phyloP scores from a whole-genome alignment of 2,329 filamentous ascomycete genomes.

The Exophiala lecanii-corni region DNA sequence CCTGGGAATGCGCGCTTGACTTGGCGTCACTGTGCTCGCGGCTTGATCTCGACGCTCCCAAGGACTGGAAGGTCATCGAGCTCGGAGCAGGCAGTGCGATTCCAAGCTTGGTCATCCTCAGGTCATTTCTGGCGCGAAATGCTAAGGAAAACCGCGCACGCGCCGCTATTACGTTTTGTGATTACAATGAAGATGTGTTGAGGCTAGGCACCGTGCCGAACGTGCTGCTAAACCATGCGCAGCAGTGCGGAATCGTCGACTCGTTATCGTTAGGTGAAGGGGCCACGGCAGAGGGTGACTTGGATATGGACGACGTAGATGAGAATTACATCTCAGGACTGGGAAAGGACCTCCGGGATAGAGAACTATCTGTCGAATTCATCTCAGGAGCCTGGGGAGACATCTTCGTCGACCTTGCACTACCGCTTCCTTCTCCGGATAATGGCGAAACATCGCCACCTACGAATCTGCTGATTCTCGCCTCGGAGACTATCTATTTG shows the following conservation, averaged over 20 bases:
- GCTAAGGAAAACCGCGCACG: conserved; percentile 16
- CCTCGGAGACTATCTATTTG: conserved; percentile 62
- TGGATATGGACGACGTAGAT: conserved; percentile 20
- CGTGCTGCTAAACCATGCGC: conserved; percentile 52
- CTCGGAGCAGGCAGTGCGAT: conserved; percentile 62
- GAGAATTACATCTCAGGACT: conserved; percentile 50
- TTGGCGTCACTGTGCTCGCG: conserved; percentile 38
- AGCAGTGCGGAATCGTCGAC: conserved; percentile 11
- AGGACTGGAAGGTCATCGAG: conserved; percentile 44
- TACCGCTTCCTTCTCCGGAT: conserved; percentile 19
- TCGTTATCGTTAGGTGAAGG: conserved; percentile 17
- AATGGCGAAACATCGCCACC: neutral
- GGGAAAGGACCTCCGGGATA: conserved; percentile 36
- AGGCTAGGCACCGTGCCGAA: conserved; percentile 59
- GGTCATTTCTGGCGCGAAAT: conserved; percentile 43
- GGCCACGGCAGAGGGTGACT: conserved; percentile 38
- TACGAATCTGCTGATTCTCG: conserved; percentile 44
- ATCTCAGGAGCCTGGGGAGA: conserved; percentile 59
- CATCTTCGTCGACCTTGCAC: conserved; percentile 40
- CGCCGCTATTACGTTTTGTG: conserved; percentile 53
- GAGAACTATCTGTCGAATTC: conserved; percentile 48
- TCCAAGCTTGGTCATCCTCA: conserved; percentile 53
- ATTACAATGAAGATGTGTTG: conserved; percentile 59
- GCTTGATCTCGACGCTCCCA: neutral
- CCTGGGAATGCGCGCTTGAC: conserved; percentile 62